Conservation (phyloP, 176 grass and related monocot genomes). For the Hsuehochloa calcarea region DNA sequence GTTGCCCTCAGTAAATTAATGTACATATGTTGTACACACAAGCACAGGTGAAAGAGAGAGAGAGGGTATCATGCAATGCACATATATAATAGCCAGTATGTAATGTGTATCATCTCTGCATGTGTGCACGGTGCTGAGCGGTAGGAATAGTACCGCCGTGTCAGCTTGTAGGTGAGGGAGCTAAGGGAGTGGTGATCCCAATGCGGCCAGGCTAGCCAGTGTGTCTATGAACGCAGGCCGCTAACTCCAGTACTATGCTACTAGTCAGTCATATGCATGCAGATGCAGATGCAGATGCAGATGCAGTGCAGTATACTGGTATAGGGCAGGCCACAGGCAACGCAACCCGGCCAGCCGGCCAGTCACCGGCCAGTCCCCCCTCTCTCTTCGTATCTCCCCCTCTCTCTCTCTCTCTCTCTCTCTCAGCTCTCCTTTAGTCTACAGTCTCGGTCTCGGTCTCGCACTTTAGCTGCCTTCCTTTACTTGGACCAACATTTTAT, state of each 20-base stretch:
- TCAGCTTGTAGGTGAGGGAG: neutral
- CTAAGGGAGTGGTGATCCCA: slow-evolving; percentile 29
- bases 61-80: too few relatives aligned
- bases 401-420: too few relatives aligned
- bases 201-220: neutral
- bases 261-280: slow-evolving; percentile 33
- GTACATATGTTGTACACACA: neutral
- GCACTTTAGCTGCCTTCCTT: slow-evolving; percentile 58
- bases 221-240: neutral
- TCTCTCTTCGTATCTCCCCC: neutral
- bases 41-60: neutral
- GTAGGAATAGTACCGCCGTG: neutral
- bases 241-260: slow-evolving; percentile 30
- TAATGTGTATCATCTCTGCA: neutral
- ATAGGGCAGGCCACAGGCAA: neutral
- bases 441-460: slow-evolving; percentile 37
- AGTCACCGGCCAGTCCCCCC: neutral
- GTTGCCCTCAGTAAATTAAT: neutral
- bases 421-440: neutral
- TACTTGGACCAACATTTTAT: slow-evolving; percentile 68
- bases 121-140: neutral
- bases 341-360: neutral
- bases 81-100: neutral
- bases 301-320: neutral
- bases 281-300: slow-evolving; percentile 13